Conservation (phyloP, 768 basidiomycete genomes). For the Mycena metata region DNA sequence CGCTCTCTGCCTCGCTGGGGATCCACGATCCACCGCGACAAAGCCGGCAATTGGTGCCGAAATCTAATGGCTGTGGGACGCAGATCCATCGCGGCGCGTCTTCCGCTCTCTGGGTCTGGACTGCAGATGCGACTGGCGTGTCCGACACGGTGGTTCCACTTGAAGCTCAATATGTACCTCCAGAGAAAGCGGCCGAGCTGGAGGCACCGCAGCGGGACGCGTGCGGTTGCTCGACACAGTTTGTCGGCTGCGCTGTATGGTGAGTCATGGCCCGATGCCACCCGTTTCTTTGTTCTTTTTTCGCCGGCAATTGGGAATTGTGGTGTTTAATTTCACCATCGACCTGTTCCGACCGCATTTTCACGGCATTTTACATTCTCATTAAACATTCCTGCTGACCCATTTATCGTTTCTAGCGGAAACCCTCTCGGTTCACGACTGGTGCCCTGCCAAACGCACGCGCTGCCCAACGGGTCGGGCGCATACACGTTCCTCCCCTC, state of each 20-base stretch:
- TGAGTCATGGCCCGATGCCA: neutral
- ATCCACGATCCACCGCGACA: neutral
- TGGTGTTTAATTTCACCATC: neutral
- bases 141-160: neutral
- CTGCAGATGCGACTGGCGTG: neutral
- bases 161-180: neutral
- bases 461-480: neutral
- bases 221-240: neutral
- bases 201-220: neutral
- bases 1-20: neutral
- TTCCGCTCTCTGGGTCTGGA: neutral
- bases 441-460: neutral
- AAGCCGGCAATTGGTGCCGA: neutral
- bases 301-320: neutral
- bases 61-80: neutral
- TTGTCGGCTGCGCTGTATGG: slow-evolving; percentile 2
- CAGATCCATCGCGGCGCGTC: neutral
- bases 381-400: neutral
- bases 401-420: neutral
- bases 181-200: neutral
- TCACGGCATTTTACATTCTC: too few relatives aligned
- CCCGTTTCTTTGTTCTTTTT: neutral
- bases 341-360: too few relatives aligned
- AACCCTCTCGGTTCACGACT: neutral
- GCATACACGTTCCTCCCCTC: neutral